Percentiles rank a stretch among this genome's conserved stretches.
Conservation (phyloP, 495 filamentous ascomycete genomes). For the Aspergillus heteromorphus region DNA sequence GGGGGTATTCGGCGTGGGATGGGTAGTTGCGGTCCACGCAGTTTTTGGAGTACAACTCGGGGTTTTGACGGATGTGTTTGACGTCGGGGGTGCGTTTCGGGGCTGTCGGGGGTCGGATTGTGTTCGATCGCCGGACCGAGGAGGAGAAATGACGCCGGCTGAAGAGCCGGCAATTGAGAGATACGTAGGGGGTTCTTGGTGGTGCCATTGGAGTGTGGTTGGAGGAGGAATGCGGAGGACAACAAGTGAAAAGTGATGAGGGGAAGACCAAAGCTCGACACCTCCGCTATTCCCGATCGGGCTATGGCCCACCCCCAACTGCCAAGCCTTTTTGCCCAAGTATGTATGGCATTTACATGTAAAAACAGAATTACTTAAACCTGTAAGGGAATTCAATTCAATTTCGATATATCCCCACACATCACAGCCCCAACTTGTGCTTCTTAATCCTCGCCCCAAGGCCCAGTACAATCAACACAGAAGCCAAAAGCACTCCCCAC, state of each 20-base stretch:
- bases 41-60: conserved; percentile 71
- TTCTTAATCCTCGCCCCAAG: conserved; percentile 74
- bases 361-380: too few species aligned
- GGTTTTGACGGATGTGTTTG: conserved; percentile 82
- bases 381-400: too few species aligned
- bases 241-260: background rate
- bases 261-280: background rate
- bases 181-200: conserved; percentile 28
- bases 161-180: conserved; percentile 32
- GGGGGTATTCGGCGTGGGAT: conserved; percentile 57
- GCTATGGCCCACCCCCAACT: background rate
- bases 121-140: conserved; percentile 20
- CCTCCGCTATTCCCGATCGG: conserved; percentile 10
- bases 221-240: background rate
- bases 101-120: conserved; percentile 60
- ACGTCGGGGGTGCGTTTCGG: conserved; percentile 76
- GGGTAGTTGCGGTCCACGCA: conserved; percentile 82
- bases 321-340: too few species aligned
- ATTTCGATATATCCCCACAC: background rate
- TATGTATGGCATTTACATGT: too few species aligned
- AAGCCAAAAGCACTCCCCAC: conserved; percentile 62
- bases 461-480: conserved; percentile 59
- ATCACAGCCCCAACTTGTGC: conserved; percentile 67
- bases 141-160: conserved; percentile 29
- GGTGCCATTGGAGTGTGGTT: conserved; percentile 19